A percentile compares a stretch with the other conserved stretches of the same genome.
These are phyloP conservation scores for Chrysoporthe cubensis DNA, from an alignment of 2,329 filamentous ascomycete species.

Conservation along the genomic window DNA sequence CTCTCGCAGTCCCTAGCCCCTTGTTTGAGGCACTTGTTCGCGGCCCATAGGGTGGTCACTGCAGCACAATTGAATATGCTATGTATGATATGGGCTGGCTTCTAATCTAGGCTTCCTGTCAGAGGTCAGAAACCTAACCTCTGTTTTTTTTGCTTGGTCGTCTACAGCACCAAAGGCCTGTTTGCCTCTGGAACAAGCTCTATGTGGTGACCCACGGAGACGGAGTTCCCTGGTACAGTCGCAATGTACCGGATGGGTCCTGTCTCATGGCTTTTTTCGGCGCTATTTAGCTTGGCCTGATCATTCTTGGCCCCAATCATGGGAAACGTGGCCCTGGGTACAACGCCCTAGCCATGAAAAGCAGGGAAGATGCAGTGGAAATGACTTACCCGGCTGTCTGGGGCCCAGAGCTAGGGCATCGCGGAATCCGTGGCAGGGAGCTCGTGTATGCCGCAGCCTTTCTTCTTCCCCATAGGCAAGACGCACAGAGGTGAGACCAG, in stretches of 20 bases:
- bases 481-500: neutral
- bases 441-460: neutral
- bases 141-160: neutral
- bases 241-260: neutral
- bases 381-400: neutral
- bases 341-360: neutral
- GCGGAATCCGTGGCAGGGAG: neutral
- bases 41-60: neutral
- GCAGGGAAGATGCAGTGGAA: neutral
- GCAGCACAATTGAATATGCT: neutral
- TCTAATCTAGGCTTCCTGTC: neutral
- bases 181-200: neutral
- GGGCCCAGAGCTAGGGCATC: neutral
- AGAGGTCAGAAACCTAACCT: neutral
- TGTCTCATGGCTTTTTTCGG: slow-evolving; percentile 7
- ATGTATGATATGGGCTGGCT: neutral
- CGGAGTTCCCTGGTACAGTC: neutral
- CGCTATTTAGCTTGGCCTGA: slow-evolving; percentile 12
- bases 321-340: slow-evolving; percentile 11
- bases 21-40: neutral
- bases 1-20: slow-evolving; percentile 13
- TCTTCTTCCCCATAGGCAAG: neutral
- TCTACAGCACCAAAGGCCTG: neutral
- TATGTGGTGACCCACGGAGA: neutral
- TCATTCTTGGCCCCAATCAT: slow-evolving; percentile 18